These are phyloP conservation scores for Ballota nigra DNA, from an alignment of 257 asterid species.

Conservation along the genomic window DNA sequence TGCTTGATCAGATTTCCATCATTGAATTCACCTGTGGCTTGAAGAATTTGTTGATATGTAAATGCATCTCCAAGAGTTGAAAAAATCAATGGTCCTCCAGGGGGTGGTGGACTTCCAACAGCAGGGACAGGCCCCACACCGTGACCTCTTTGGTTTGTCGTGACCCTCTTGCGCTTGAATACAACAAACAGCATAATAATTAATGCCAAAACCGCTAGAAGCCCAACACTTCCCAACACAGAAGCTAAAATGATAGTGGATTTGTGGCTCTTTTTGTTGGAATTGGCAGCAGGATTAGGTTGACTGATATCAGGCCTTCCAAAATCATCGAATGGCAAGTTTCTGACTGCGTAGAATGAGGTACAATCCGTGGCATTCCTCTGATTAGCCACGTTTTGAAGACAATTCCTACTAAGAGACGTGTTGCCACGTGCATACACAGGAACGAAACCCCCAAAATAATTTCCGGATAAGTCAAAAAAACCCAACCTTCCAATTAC, in stretches of 20 bases:
- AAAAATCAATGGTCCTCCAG: slow-evolving; percentile 44
- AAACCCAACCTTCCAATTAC: slow-evolving; percentile 45
- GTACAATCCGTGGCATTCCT: slow-evolving; percentile 58
- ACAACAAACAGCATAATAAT: slow-evolving; percentile 34
- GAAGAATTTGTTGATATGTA: slow-evolving; percentile 80
- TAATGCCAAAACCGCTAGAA: slow-evolving; percentile 35
- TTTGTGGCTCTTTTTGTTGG: slow-evolving; percentile 38
- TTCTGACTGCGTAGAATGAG: slow-evolving; percentile 62
- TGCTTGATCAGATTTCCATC: slow-evolving; percentile 61
- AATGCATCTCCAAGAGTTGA: slow-evolving; percentile 64
- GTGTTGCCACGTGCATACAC: slow-evolving; percentile 43
- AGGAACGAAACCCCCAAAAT: slow-evolving; percentile 77
- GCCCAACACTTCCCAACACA: slow-evolving; percentile 70
- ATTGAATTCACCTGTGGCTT: slow-evolving; percentile 60
- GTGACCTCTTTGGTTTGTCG: slow-evolving; percentile 47
- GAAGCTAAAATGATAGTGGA: slow-evolving; percentile 55
- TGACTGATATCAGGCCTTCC: slow-evolving; percentile 53
- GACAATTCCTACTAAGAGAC: slow-evolving; percentile 59
- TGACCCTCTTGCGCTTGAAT: slow-evolving; percentile 54
- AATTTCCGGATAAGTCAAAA: slow-evolving; percentile 66
- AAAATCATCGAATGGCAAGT: slow-evolving; percentile 68
- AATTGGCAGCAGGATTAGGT: slow-evolving; percentile 42
- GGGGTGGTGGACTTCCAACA: slow-evolving; percentile 47
- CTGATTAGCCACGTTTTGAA: slow-evolving; percentile 50
- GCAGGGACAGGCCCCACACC: slow-evolving; percentile 69